Percentiles rank a stretch among this genome's conserved stretches.
Conservation (phyloP, 345 rosid species). For the Arabidopsis suecica region DNA sequence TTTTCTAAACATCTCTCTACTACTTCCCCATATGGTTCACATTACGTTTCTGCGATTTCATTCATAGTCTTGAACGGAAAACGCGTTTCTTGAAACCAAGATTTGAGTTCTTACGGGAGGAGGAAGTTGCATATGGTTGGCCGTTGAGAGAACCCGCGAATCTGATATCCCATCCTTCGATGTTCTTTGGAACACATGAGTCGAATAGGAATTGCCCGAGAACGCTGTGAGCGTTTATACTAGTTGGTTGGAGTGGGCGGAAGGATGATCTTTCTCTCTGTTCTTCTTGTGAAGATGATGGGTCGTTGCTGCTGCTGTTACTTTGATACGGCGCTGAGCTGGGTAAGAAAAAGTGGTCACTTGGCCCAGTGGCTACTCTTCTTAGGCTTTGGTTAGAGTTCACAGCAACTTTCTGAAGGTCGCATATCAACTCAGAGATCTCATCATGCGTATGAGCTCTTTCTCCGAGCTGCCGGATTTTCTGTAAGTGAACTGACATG, state of each 20-base stretch:
- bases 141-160: slow-evolving; percentile 71
- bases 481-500: slow-evolving; percentile 53
- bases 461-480: slow-evolving; percentile 66
- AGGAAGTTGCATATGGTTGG: slow-evolving; percentile 68
- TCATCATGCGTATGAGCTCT: slow-evolving; percentile 62
- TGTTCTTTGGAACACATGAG: slow-evolving; percentile 84
- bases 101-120: slow-evolving; percentile 54
- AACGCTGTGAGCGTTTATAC: slow-evolving; percentile 79
- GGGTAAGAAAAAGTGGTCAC: slow-evolving; percentile 87
- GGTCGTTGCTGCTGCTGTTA: slow-evolving; percentile 42
- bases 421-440: slow-evolving; percentile 78
- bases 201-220: slow-evolving; percentile 90
- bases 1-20: slow-evolving; percentile 36
- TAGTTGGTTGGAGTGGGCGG: slow-evolving; percentile 56
- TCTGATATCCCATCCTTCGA: slow-evolving; percentile 98
- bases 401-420: slow-evolving; percentile 89
- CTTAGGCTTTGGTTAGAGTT: slow-evolving; percentile 85
- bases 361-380: slow-evolving; percentile 78
- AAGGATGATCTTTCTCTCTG: slow-evolving; percentile 52
- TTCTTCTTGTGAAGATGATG: slow-evolving; percentile 60
- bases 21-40: slow-evolving; percentile 18
- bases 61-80: slow-evolving; percentile 72
- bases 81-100: slow-evolving; percentile 54
- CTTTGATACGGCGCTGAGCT: slow-evolving; percentile 61
- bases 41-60: slow-evolving; percentile 24